Base-by-base conservation (phyloP, 768 basidiomycete genomes). In the Tylopilus rubrobrunneus region DNA sequence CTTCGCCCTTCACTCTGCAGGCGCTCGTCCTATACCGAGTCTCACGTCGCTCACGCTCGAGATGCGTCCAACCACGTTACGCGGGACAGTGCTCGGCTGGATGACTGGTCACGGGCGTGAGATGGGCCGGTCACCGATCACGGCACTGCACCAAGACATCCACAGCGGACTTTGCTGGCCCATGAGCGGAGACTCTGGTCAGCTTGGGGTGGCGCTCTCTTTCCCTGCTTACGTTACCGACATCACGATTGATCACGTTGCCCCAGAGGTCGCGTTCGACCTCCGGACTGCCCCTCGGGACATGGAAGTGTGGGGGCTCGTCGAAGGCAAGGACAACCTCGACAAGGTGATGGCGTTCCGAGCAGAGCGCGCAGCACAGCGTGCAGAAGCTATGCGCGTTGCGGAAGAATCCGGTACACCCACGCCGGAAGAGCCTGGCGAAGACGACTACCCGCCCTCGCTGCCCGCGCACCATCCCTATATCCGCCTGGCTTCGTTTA, bases 141-240 rank as follows among this genome's bases (percentile, higher is more conserved):
- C 82, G 0, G 92, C 91, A 3, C 76, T 99, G n/a, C 88, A 96
- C 63, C 86, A 90, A 54, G 92, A 97, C 56, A 74, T 77, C 27
- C 81, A 87, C 51, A 84, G 83, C 33, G 96, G 97, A 4, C 80
- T 86, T 52, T 99, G 96, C 71, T 99, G 96, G 94, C 91, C 96
- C 1, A 92, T 98, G 73, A 74, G 73, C 6, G 95, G 95, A 0
- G 62, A 76, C 17, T 68, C 79, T 45, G 96, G 95, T 4, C 89
- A 90, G 63, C 73, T 98, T 10, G 96, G 92, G 5, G 85, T 99
- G 29, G 75, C 77, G 34, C 82, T 99, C 28, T 84, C 85, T 2
- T 78, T 80, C 6, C 75, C 76, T n/a, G 75, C 80, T 8, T 68
- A 74, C 42, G 75, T 86, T 40, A 72, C 76, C 15, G 83, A 84